These are phyloP conservation scores for Orychophragmus violaceus DNA, from an alignment of 345 rosid genomes.

Conservation along the genomic window DNA sequence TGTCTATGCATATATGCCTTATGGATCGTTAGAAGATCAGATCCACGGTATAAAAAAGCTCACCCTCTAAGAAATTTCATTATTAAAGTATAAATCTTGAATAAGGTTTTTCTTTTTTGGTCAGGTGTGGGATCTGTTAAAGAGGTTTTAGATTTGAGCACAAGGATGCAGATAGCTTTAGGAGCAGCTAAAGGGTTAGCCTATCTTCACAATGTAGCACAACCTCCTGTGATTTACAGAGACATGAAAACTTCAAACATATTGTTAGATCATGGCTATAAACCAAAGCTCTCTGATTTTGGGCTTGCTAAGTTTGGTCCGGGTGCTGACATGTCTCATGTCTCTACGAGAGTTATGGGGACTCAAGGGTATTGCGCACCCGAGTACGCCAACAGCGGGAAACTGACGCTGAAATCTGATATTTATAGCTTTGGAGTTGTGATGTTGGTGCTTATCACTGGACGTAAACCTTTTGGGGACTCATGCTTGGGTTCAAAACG, in stretches of 20 bases:
- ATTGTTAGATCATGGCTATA: constrained; percentile 40
- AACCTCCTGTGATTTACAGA: constrained; percentile 56
- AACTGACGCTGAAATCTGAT: constrained; percentile 52
- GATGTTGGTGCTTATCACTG: constrained; percentile 59
- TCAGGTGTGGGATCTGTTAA: constrained; percentile 34
- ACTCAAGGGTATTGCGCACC: constrained; percentile 78
- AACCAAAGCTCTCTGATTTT: constrained; percentile 64
- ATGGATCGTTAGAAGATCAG: constrained; percentile 67
- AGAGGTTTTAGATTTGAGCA: constrained; percentile 53
- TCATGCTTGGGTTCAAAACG: constrained; percentile 23
- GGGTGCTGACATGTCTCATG: constrained; percentile 44
- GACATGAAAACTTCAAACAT: constrained; percentile 64
- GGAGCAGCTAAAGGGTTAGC: constrained; percentile 63
- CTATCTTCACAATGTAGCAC: constrained; percentile 48
- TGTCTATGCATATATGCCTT: constrained; percentile 64
- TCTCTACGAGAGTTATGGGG: constrained; percentile 69
- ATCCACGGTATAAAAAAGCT: constrained; percentile 38
- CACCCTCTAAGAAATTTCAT: neutral
- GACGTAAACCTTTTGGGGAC: constrained; percentile 42
- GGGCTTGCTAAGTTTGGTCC: constrained; percentile 80
- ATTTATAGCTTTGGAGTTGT: constrained; percentile 70
- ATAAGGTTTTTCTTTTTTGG: neutral
- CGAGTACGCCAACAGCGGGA: constrained; percentile 53
- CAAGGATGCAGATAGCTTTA: constrained; percentile 54
- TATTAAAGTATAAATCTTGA: neutral